These are phyloP conservation scores for Candida coleopterorum DNA, from an alignment of 805 yeast species.

Conservation along the genomic window DNA sequence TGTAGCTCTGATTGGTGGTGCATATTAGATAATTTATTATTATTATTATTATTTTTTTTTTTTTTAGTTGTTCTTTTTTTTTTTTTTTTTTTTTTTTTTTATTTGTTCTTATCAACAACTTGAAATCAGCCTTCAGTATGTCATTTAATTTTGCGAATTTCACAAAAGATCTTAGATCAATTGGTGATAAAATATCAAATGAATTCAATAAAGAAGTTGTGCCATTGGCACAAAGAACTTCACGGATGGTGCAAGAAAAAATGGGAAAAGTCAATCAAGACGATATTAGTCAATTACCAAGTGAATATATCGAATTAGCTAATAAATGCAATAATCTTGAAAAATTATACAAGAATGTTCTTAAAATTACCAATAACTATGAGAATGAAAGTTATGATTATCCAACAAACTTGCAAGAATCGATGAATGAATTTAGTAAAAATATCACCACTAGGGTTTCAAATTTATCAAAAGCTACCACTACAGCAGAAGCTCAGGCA, in stretches of 20 bases:
- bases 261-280: conserved; percentile 65
- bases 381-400: conserved; percentile 80
- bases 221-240: conserved; percentile 77
- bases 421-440: conserved; percentile 69
- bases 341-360: conserved; percentile 36
- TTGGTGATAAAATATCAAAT: conserved; percentile 42
- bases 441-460: conserved; percentile 58
- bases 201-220: conserved; percentile 51
- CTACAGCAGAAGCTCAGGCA: conserved; percentile 80
- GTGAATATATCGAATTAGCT: conserved; percentile 59
- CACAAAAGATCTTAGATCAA: conserved; percentile 36
- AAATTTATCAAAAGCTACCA: conserved; percentile 64
- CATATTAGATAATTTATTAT: too few species aligned
- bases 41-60: too few species aligned
- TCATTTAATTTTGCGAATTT: conserved; percentile 39
- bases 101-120: conserved; percentile 1
- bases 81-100: conserved; percentile 1
- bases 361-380: conserved; percentile 46
- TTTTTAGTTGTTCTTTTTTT: too few species aligned
- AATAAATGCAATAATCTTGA: conserved; percentile 37
- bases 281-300: conserved; percentile 74
- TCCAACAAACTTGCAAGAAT: conserved; percentile 71
- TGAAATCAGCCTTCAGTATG: conserved; percentile 17
- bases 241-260: conserved; percentile 71
- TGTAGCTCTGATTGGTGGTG: too few species aligned